phyloP scores from a whole-genome alignment of 163 green algal genomes.

The Smithsoniella earleae region DNA sequence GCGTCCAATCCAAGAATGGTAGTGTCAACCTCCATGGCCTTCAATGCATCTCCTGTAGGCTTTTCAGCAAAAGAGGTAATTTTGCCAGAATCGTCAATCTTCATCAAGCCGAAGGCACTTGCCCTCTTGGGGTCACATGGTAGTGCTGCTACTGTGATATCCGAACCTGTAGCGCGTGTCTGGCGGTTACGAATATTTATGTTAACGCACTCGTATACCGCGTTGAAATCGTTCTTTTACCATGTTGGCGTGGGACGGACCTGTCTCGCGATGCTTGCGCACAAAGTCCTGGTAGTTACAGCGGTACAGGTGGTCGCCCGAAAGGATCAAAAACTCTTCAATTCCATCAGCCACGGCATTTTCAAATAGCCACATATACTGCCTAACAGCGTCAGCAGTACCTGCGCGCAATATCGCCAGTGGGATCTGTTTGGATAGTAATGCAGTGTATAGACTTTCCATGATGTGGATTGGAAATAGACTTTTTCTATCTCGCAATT shows the following conservation, averaged over 20 bases:
- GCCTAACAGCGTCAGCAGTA: conserved; percentile 94
- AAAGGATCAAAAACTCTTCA: conserved; percentile 92
- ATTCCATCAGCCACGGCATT: conserved; percentile 83
- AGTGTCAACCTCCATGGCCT: conserved; percentile 93
- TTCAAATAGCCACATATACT: conserved; percentile 95
- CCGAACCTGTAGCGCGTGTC: too few species aligned
- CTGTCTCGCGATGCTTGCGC: conserved; percentile 68
- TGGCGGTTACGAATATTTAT: too few species aligned
- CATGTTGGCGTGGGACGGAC: too few species aligned
- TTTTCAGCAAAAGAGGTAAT: conserved; percentile 83
- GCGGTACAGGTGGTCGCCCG: conserved; percentile 77
- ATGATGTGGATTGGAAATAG: too few species aligned
- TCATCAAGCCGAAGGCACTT: conserved; percentile 96
- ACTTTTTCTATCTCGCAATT: too few species aligned
- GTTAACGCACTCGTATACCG: too few species aligned
- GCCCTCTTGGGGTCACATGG: conserved; percentile 76
- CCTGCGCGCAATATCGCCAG: conserved; percentile 59
- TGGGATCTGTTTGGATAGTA: too few species aligned
- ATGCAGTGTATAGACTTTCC: too few species aligned
- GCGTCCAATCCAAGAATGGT: conserved; percentile 71
- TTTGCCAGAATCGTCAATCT: conserved; percentile 61
- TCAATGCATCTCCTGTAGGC: conserved; percentile 80
- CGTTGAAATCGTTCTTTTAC: too few species aligned
- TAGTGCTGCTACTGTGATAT: conserved; percentile 92
- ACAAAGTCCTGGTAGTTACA: conserved; percentile 99